A percentile compares a stretch with the other conserved stretches of the same genome.
These are phyloP conservation scores for Escovopsis sp. DNA, from an alignment of 2,329 filamentous ascomycete species.

Conservation along the genomic window DNA sequence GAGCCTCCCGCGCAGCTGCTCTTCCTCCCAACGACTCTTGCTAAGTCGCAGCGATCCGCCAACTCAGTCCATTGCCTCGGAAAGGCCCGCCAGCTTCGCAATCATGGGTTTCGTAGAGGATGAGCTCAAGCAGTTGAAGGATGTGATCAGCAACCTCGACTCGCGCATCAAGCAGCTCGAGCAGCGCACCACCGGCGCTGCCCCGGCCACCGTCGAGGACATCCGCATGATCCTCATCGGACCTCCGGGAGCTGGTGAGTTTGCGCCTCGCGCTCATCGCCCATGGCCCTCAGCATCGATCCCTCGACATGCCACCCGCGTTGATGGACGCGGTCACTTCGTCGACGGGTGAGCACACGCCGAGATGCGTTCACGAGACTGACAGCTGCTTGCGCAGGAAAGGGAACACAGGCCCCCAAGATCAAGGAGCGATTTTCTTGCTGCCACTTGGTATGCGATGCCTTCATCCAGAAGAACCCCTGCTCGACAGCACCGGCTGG, in stretches of 20 bases:
- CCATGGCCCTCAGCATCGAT: neutral
- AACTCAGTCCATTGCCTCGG: neutral
- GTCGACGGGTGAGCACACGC: neutral
- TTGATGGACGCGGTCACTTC: neutral
- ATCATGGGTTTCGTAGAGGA: slow-evolving; percentile 83
- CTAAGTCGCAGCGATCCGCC: neutral
- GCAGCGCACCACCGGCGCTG: slow-evolving; percentile 46
- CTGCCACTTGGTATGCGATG: slow-evolving; percentile 79
- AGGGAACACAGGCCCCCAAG: slow-evolving; percentile 94
- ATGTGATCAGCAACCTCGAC: slow-evolving; percentile 72
- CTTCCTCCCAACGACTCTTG: too few relatives aligned
- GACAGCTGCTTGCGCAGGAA: slow-evolving; percentile 47
- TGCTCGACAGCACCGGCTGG: neutral
- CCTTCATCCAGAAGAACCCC: neutral
- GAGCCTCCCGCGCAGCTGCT: too few relatives aligned
- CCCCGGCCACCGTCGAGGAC: slow-evolving; percentile 39
- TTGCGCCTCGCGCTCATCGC: neutral
- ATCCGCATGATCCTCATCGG: slow-evolving; percentile 96
- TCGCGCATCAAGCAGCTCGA: slow-evolving; percentile 77
- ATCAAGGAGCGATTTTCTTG: slow-evolving; percentile 97
- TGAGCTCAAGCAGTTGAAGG: slow-evolving; percentile 71
- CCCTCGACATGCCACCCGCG: too few relatives aligned
- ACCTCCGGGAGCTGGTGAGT: slow-evolving; percentile 86
- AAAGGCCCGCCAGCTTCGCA: slow-evolving; percentile 14
- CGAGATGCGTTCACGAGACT: slow-evolving; percentile 1